Evolutionary conservation across 192 early-diverging fungal genomes (phyloP), one percentile per base, ranked within the genome.

Genomic region (Backusella circina): DNA sequence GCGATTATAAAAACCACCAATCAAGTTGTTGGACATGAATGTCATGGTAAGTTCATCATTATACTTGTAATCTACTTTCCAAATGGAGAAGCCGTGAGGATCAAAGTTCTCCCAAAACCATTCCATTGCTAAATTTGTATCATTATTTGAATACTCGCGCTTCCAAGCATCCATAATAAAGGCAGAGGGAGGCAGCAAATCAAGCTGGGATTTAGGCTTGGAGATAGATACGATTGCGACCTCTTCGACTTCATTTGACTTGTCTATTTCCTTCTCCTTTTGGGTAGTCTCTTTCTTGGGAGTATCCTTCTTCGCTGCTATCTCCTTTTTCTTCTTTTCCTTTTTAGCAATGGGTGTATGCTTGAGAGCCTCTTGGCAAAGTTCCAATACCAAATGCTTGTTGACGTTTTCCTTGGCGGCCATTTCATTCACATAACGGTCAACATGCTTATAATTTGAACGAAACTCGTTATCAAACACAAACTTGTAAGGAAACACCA

Each of bases 141-240:
- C 91, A 87, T 96, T 95, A 91, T 98, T 98, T 65, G 95, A 97
- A 90, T 98, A 98, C 86, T 94, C 91, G 69, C 95, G 92, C 88
- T 98, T 98, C 96, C 96, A 98, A 74, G 93, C 92, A 73, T 98
- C 95, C 57, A 98, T 78, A 76, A 88, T 83, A 84, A 98, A 92
- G 72, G 84, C 77, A 76, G 94, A 91, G 71, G 90, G 89, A 72
- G 95, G 96, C 77, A 96, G 88, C 74, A 91, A 84, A 79, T 97
- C 95, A 73, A 97, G 85, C 79, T 91, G 89, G 88, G 90, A 94
- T 92, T 98, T 96, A 80, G 89, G 90, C 90, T 96, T 96, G 82
- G 95, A 93, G 73, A 83, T 88, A 75, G 91, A 90, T 74, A 90
- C 87, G 54, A 83, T 75, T 32, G 79, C 81, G 73, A 90, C 92